Evolutionary conservation across 805 yeast genomes (phyloP).

Genomic region (Lipomyces chichibuensis): DNA sequence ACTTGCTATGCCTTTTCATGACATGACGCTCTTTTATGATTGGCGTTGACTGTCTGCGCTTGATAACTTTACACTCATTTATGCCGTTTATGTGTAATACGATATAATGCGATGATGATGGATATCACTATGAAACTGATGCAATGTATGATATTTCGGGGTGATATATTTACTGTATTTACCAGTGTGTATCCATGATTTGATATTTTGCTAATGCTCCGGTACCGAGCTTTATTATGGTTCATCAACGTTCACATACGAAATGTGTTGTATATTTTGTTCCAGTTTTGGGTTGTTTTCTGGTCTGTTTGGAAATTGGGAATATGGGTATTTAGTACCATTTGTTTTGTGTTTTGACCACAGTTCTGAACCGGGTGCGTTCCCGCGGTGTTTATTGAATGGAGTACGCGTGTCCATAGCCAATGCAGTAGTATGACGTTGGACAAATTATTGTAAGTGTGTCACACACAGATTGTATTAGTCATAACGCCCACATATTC

Average conservation of each 20-base stretch:
- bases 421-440: no score
- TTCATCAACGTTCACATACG: no score
- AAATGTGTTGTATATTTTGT: neutral
- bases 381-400: neutral
- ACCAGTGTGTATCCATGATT: neutral
- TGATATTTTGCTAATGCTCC: neutral
- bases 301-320: neutral
- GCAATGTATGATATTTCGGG: no score
- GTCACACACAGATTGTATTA: no score
- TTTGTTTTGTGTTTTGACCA: no score
- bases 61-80: neutral
- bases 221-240: neutral
- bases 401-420: no score
- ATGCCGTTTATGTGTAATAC: neutral
- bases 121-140: neutral
- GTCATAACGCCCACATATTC: neutral
- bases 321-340: no score
- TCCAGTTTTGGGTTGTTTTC: neutral
- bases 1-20: neutral
- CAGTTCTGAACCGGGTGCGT: no score
- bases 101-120: neutral
- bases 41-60: neutral
- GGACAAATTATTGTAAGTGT: no score
- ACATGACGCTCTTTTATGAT: neutral
- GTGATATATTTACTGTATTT: no score